These are phyloP conservation scores for Boletellus sp. DNA, from an alignment of 1,284 basidiomycete genomes.

Conservation along the genomic window DNA sequence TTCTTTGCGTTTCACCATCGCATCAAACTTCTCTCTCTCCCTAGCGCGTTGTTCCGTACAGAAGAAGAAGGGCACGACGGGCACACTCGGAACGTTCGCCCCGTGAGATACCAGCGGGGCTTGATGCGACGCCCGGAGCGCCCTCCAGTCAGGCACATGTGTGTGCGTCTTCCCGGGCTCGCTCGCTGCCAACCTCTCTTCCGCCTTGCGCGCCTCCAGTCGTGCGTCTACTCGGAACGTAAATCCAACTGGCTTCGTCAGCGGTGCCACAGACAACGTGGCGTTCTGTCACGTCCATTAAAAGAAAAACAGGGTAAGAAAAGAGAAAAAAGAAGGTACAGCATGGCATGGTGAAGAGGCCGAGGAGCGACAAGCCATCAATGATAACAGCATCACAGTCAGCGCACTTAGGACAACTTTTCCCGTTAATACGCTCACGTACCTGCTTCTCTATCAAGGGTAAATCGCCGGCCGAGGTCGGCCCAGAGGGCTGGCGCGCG, in stretches of 20 bases:
- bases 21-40: constrained; percentile 64
- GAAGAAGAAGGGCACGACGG: constrained; percentile 43
- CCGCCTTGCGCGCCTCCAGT: constrained; percentile 37
- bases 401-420: constrained; percentile 18
- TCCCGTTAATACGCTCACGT: constrained; percentile 28
- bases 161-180: constrained; percentile 20
- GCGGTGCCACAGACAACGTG: constrained; percentile 34
- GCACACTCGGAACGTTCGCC: constrained; percentile 45
- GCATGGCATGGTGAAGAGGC: constrained; percentile 3
- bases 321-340: constrained; percentile 15
- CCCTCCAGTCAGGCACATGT: constrained; percentile 32
- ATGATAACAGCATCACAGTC: constrained; percentile 13
- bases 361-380: constrained; percentile 1
- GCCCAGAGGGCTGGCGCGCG: constrained; percentile 13
- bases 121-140: constrained; percentile 48
- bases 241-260: constrained; percentile 49
- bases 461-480: constrained; percentile 20
- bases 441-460: constrained; percentile 28
- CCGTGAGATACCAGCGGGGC: constrained; percentile 40
- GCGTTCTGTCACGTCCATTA: constrained; percentile 17
- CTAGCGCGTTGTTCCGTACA: constrained; percentile 52
- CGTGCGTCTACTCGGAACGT: constrained; percentile 47
- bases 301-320: background rate
- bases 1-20: constrained; percentile 52
- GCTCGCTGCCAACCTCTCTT: constrained; percentile 23